Evolutionary conservation across 306 rosid species (phyloP).

Genomic region (Bauhinia variegata): DNA sequence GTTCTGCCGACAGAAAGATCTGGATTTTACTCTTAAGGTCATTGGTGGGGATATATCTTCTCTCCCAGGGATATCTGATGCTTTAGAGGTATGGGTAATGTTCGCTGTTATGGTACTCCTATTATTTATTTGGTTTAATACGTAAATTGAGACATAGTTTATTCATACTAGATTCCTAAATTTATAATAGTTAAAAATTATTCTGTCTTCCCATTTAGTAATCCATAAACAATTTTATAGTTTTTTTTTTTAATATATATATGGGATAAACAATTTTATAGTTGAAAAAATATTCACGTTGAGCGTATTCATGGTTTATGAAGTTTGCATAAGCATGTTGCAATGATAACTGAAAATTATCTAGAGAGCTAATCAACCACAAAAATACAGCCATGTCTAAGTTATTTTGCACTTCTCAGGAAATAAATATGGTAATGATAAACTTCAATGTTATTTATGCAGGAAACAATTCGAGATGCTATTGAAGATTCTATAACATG

Average conservation of each 20-base stretch:
- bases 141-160: not conserved
- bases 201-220: not conserved
- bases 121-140: conserved; percentile 17
- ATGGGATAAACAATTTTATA: not conserved
- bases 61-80: conserved; percentile 81
- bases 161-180: too few relatives aligned
- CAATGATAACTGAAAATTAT: not conserved
- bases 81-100: conserved; percentile 72
- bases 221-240: conserved; percentile 1
- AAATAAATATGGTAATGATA: not conserved
- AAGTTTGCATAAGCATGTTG: not conserved
- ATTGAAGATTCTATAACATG: conserved; percentile 88
- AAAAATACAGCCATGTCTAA: not conserved
- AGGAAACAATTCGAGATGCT: conserved; percentile 93
- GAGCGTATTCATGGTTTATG: not conserved
- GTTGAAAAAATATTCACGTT: conserved; percentile 11
- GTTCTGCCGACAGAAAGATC: conserved; percentile 66
- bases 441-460: conserved; percentile 24
- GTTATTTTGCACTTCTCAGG: not conserved
- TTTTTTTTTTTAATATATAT: too few relatives aligned
- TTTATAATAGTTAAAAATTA: not conserved
- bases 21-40: conserved; percentile 86
- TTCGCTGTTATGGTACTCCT: conserved; percentile 15
- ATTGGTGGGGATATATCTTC: conserved; percentile 81
- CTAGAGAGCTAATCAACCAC: conserved; percentile 4